Evolutionary conservation across 2,329 filamentous ascomycete genomes (phyloP).

Genomic region (Colletotrichum sidae): DNA sequence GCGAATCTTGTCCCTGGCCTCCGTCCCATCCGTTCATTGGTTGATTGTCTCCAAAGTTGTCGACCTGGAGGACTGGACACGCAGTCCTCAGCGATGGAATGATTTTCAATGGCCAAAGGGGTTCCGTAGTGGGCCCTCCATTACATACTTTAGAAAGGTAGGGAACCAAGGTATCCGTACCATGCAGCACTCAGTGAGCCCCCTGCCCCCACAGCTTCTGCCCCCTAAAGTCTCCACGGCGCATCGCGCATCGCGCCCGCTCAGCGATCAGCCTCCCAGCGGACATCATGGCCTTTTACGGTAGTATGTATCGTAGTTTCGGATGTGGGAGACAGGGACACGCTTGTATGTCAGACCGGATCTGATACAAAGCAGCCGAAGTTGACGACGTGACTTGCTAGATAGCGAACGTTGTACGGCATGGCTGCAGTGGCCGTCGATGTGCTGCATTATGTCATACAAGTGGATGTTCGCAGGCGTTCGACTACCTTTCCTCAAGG

Average conservation of each 20-base stretch:
- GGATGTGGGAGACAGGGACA: not conserved
- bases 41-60: not conserved
- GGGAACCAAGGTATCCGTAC: too few relatives aligned
- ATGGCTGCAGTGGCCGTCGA: too few relatives aligned
- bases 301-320: too few relatives aligned
- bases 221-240: slow-evolving; percentile 31
- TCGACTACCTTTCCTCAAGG: not conserved
- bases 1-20: slow-evolving; percentile 22
- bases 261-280: not conserved
- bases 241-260: slow-evolving; percentile 14
- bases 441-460: too few relatives aligned
- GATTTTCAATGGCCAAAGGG: slow-evolving; percentile 21
- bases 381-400: too few relatives aligned
- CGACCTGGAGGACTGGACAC: slow-evolving; percentile 18
- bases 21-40: slow-evolving; percentile 16
- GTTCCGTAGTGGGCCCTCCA: slow-evolving; percentile 13
- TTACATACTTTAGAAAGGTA: not conserved
- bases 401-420: too few relatives aligned
- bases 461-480: too few relatives aligned
- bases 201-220: slow-evolving; percentile 31
- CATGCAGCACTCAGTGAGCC: not conserved
- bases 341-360: not conserved
- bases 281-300: too few relatives aligned
- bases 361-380: too few relatives aligned
- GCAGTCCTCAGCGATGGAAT: slow-evolving; percentile 32